Evolutionary conservation across 225 moss, liverwort and hornwort species (phyloP), one percentile per base, ranked within the genome.

Genomic region (Asterella californica): DNA sequence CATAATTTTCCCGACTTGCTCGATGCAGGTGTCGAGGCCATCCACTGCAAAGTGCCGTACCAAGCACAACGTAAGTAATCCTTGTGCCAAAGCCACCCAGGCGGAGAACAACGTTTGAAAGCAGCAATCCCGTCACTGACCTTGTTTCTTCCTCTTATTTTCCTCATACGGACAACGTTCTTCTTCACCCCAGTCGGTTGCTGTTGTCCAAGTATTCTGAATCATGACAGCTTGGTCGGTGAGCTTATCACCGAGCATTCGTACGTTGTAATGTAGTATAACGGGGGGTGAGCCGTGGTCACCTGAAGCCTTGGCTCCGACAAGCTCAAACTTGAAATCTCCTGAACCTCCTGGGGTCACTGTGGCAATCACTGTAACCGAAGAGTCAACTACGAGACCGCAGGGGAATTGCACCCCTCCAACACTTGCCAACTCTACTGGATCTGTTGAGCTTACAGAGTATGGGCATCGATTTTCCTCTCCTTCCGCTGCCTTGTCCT

Each of bases 101-200:
- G 0, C 2, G 24, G 36, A 42, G 42, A 70, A 45, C 9, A 65
- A 45, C 1, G 10, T 0, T 29, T 9, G 18, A 5, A 67, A 37
- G 42, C 69, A 70, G 69, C 27, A 50, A 17, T 10, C 15, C 50
- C 27, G 29, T 73, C 19, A 72, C 76, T 24, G 1, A 78, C 78
- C 78, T 63, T 65, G 45, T 22, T 65, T 22, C 38, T 47, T 78
- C 60, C 17, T 78, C 38, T 62, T n/a, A 19, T 66, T 17, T 1
- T 38, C 78, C 17, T 19, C 64, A 33, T 78, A 29, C 57, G 93
- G 93, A 74, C 99, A 99, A 6, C 99, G 95, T 79, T 91, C 88
- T 76, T 99, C 99, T 37, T 79, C 85, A 27, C 85, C 86, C 99
- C 99, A 99, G 15, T 85, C 88, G 73, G 81, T 81, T 64, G 84